phyloP scores from a whole-genome alignment of 805 yeast species.

The Metschnikowia reukaufii region DNA sequence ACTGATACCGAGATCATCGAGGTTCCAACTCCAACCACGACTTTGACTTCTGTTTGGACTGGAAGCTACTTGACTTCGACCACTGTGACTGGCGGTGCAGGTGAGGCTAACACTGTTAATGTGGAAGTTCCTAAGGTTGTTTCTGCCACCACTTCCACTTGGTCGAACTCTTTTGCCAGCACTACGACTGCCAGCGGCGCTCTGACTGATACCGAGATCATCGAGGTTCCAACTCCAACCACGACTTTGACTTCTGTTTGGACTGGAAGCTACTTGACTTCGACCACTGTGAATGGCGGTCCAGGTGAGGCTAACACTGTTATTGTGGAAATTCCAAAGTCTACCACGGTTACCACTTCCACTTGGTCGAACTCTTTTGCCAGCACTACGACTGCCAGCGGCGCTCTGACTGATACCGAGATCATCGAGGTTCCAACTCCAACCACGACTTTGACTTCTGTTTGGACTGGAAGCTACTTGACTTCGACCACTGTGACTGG shows the following conservation, averaged over 20 bases:
- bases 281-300: no score
- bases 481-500: slow-evolving; percentile 10
- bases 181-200: no score
- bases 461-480: slow-evolving; percentile 10
- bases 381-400: slow-evolving; percentile 12
- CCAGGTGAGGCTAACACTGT: slow-evolving; percentile 10
- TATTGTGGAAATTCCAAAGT: slow-evolving; percentile 15
- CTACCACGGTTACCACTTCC: slow-evolving; percentile 10
- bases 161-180: no score
- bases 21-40: slow-evolving; percentile 9
- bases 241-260: slow-evolving; percentile 11
- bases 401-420: slow-evolving; percentile 12
- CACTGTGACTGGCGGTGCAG: slow-evolving; percentile 11
- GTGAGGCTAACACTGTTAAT: slow-evolving; percentile 5
- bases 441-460: slow-evolving; percentile 12
- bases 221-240: no score
- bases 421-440: slow-evolving; percentile 8
- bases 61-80: slow-evolving; percentile 1
- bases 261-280: not conserved
- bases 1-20: slow-evolving; percentile 24
- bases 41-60: slow-evolving; percentile 12
- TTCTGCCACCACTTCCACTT: no score
- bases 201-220: no score
- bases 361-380: slow-evolving; percentile 13
- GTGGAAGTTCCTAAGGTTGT: no score